Evolutionary conservation across 2,329 filamentous ascomycete species (phyloP), one percentile per base, ranked within the genome.

Genomic region (Neonectria coccinea): DNA sequence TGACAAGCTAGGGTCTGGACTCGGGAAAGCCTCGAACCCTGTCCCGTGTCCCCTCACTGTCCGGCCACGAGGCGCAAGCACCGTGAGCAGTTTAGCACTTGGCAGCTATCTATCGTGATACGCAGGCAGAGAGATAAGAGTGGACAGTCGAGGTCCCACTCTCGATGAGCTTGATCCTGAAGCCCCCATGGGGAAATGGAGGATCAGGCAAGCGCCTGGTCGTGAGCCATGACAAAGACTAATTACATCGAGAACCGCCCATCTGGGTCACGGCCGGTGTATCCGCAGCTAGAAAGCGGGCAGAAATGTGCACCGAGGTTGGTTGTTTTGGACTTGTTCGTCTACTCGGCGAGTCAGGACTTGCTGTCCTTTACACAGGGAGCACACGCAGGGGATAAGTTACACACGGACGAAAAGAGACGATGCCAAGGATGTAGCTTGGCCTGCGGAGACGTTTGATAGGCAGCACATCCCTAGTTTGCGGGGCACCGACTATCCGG

Each of bases 181-280:
- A 11, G 33, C 59, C 59, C 59, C 59, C 52, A n/a, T 61, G 59
- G 59, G 52, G 52, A 61, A 61, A 56, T 44, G 45, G 45, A 41
- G 41, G 16, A 50, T 41, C n/a, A 45, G 31, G n/a, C 41, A 18
- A 29, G 47, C 25, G 11, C 27, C 14, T 11, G 8, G 25, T 6
- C 18, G 18, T 18, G 56, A 53, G 27, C 48, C 39, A 27, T 8
- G 1, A 22, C 20, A 31, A 6, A 27, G 22, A 8, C 20, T 22
- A 22, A 22, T 22, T 14, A 8, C 39, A 10, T 22, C 47, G 36
- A 42, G 41, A 51, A 44, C 25, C 53, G 45, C 16, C 27, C 29
- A 36, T n/a, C n/a, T 42, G 44, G 42, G 22, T 54, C 58, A 41
- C 22, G 11, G 20, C 20, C 44, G 5, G 7, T 14, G 11, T 14